Evolutionary conservation across 257 asterid species (phyloP).

Genomic region (Euphrasia confusa): DNA sequence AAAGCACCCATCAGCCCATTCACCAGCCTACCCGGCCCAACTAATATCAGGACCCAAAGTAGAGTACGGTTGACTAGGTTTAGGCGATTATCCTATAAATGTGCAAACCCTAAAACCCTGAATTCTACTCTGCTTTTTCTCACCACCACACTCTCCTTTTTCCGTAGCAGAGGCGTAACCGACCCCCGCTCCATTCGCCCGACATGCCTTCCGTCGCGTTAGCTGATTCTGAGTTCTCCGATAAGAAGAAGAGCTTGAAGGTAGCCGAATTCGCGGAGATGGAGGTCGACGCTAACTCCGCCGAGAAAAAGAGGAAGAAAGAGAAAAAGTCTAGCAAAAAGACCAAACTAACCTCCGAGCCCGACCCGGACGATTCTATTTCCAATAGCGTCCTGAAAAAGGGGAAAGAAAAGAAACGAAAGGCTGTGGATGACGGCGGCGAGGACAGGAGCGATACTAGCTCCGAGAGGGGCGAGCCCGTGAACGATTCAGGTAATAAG

Average conservation of each 20-base stretch:
- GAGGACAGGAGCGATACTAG: conserved; percentile 70
- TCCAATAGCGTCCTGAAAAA: conserved; percentile 25
- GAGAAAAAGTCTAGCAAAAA: conserved; percentile 63
- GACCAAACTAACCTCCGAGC: conserved; percentile 42
- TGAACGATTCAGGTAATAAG: conserved; percentile 38
- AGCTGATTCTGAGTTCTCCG: neutral
- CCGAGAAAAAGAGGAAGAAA: conserved; percentile 42
- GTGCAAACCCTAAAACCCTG: conserved; percentile 38
- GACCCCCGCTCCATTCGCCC: neutral
- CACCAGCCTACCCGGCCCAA: neutral
- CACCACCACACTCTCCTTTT: conserved; percentile 20
- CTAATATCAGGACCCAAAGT: no score
- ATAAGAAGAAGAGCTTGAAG: conserved; percentile 4
- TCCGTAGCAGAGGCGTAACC: conserved; percentile 37
- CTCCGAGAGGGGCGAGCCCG: conserved; percentile 67
- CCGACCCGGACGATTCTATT: conserved; percentile 43
- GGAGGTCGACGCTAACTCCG: conserved; percentile 28
- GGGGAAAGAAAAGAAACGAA: conserved; percentile 64
- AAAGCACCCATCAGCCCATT: no score
- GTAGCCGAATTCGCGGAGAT: conserved; percentile 22
- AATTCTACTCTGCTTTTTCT: conserved; percentile 23
- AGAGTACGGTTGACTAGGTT: neutral
- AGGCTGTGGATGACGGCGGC: conserved; percentile 42
- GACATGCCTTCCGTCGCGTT: conserved; percentile 5
- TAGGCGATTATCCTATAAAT: conserved; percentile 28